Percentiles rank a stretch among this genome's conserved stretches.
phyloP scores from a whole-genome alignment of 2,329 filamentous ascomycete species.

The Colletotrichum nymphaeae region DNA sequence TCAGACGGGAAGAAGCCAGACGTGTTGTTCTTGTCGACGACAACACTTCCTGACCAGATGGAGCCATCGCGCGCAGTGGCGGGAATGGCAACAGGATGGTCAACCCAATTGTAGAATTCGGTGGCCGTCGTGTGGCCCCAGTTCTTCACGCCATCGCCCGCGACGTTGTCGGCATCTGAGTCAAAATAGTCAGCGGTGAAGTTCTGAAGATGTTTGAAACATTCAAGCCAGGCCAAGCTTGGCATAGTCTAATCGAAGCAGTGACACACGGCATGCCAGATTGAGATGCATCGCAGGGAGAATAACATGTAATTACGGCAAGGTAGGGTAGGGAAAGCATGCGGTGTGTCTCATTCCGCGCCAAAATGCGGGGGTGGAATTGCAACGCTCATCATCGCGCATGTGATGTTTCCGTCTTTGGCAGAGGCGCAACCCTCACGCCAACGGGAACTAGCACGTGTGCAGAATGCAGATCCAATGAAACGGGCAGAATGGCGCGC shows the following conservation, averaged over 20 bases:
- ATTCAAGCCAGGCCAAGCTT: not conserved
- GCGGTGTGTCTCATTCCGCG: not conserved
- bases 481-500: constrained; percentile 36
- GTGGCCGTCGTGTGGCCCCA: constrained; percentile 74
- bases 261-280: not conserved
- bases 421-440: constrained; percentile 21
- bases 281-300: not conserved
- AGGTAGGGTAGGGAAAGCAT: not conserved
- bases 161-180: constrained; percentile 48
- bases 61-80: constrained; percentile 55
- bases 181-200: not conserved
- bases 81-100: constrained; percentile 72
- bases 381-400: constrained; percentile 29
- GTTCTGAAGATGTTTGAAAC: not conserved
- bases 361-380: constrained; percentile 31
- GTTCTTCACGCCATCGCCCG: constrained; percentile 64
- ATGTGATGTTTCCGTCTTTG: constrained; percentile 32
- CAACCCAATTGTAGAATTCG: constrained; percentile 73
- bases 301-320: not conserved
- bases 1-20: constrained; percentile 73
- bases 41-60: constrained; percentile 66
- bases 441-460: constrained; percentile 34
- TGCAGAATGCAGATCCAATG: constrained; percentile 32
- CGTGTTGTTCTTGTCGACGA: constrained; percentile 72
- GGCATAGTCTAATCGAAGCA: not conserved